Evolutionary conservation across 345 rosid species (phyloP).

Genomic region (Mallotus nudiflorus): DNA sequence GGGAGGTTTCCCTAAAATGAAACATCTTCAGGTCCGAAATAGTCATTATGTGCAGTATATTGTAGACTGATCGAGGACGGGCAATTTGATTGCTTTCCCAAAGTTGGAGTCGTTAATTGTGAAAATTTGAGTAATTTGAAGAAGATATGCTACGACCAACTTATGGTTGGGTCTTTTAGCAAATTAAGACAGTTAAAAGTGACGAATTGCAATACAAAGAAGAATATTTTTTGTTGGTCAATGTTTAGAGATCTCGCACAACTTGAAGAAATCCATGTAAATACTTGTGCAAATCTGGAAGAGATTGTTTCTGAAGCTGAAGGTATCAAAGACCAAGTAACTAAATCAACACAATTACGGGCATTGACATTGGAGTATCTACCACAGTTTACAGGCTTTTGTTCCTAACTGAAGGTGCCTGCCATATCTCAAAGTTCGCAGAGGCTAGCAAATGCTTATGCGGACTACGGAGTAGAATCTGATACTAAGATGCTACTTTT

Average conservation of each 20-base stretch:
- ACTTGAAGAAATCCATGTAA: constrained; percentile 15
- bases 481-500: neutral
- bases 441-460: neutral
- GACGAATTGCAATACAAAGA: constrained; percentile 9
- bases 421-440: no score
- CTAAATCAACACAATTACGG: neutral
- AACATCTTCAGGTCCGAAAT: constrained; percentile 13
- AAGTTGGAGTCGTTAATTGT: constrained; percentile 13
- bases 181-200: constrained; percentile 16
- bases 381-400: neutral
- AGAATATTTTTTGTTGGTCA: constrained; percentile 20
- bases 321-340: neutral
- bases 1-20: constrained; percentile 20
- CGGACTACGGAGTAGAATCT: neutral
- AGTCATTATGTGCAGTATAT: constrained; percentile 9
- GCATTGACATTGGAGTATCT: neutral
- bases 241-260: constrained; percentile 11
- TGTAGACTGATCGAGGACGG: neutral
- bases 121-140: constrained; percentile 11
- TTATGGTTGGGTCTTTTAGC: constrained; percentile 3
- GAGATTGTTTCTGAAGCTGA: constrained; percentile 9
- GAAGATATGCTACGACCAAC: constrained; percentile 7
- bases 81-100: neutral
- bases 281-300: neutral
- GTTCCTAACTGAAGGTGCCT: no score